Evolutionary conservation across 2,329 filamentous ascomycete species (phyloP).

Genomic region (Chaetomium olivaceum): DNA sequence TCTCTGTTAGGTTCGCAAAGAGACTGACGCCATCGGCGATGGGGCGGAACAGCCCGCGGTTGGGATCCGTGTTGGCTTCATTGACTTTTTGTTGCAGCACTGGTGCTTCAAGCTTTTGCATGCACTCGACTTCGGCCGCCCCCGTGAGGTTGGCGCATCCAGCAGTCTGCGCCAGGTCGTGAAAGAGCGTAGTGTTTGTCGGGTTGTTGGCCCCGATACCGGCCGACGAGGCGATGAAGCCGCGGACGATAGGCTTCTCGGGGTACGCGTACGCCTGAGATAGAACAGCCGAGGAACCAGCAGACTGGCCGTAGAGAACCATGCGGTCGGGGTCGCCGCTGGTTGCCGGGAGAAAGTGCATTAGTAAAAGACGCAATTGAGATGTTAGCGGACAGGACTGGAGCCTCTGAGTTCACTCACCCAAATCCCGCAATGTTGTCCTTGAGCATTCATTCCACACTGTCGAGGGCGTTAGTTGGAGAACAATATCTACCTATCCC

Average conservation of each 20-base stretch:
- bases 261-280: conserved; percentile 4
- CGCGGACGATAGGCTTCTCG: conserved; percentile 1
- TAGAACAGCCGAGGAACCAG: background rate
- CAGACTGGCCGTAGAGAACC: conserved; percentile 11
- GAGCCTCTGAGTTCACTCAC: background rate
- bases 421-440: conserved; percentile 14
- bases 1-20: conserved; percentile 6
- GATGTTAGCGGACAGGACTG: background rate
- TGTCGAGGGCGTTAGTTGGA: background rate
- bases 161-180: conserved; percentile 3
- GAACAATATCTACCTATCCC: background rate
- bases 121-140: conserved; percentile 6
- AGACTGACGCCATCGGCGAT: conserved; percentile 5
- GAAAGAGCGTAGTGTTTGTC: conserved; percentile 2
- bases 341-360: background rate
- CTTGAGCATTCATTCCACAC: conserved; percentile 8
- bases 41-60: background rate
- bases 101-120: conserved; percentile 7
- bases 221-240: conserved; percentile 9
- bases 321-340: conserved; percentile 12
- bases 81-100: conserved; percentile 1
- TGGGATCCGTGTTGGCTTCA: background rate
- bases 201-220: background rate
- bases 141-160: conserved; percentile 7
- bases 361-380: background rate